phyloP scores from a whole-genome alignment of 768 basidiomycete species.

The Cystobasidium tubakii region DNA sequence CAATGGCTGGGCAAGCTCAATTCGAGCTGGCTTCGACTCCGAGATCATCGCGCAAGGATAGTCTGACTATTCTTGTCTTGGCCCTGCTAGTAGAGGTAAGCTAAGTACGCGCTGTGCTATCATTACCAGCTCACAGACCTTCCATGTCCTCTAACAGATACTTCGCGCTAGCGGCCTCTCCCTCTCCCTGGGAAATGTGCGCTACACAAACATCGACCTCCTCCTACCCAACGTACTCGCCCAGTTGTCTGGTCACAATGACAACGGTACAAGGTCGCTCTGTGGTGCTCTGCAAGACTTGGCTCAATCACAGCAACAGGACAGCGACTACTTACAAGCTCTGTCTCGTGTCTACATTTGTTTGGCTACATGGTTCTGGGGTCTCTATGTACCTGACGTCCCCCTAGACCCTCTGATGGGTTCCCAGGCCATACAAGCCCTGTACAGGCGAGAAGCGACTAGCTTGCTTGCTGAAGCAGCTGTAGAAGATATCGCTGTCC shows the following conservation, averaged over 20 bases:
- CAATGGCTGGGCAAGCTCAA: background rate
- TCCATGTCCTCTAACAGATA: background rate
- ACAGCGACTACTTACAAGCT: background rate
- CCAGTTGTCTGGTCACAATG: background rate
- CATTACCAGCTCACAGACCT: no score
- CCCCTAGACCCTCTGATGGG: constrained; percentile 81
- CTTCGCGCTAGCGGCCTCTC: background rate
- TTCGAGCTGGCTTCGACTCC: background rate
- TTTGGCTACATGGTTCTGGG: constrained; percentile 54
- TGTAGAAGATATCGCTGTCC: background rate
- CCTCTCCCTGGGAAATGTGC: background rate
- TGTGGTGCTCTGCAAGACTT: background rate
- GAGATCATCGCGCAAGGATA: background rate
- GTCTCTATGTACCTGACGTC: constrained; percentile 71
- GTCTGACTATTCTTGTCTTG: background rate
- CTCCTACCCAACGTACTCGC: no score
- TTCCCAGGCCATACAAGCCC: constrained; percentile 47
- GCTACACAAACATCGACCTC: background rate
- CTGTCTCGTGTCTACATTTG: constrained; percentile 23
- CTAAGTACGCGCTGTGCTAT: no score
- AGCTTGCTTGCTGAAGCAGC: background rate
- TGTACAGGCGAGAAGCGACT: constrained; percentile 34
- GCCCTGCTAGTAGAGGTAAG: background rate
- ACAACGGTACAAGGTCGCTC: background rate
- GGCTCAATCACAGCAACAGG: background rate